Evolutionary conservation across 2,329 filamentous ascomycete species (phyloP).

Genomic region (Pyrenochaeta sp.): DNA sequence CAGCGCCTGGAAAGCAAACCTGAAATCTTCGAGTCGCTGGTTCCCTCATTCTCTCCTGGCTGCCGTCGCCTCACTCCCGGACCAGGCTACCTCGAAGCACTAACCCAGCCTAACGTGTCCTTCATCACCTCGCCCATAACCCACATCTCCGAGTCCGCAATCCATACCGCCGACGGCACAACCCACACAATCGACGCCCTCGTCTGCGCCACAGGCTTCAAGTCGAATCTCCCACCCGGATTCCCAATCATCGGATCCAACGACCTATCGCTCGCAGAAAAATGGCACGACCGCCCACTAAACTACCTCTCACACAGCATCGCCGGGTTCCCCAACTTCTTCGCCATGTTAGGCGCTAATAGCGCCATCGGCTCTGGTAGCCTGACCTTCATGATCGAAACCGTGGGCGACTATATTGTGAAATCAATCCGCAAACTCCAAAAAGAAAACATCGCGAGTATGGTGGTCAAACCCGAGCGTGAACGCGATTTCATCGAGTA

Average conservation of each 20-base stretch:
- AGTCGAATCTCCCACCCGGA: constrained; percentile 47
- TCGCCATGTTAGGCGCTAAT: constrained; percentile 54
- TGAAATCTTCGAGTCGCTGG: constrained; percentile 51
- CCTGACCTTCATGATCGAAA: constrained; percentile 53
- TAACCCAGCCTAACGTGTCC: constrained; percentile 50
- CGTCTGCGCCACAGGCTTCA: constrained; percentile 57
- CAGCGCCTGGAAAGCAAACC: constrained; percentile 46
- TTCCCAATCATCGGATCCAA: constrained; percentile 47
- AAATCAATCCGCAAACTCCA: constrained; percentile 52
- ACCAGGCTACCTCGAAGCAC: constrained; percentile 60
- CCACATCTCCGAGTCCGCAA: constrained; percentile 45
- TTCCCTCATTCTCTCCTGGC: constrained; percentile 54
- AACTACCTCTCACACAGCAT: constrained; percentile 42
- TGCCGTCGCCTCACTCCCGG: constrained; percentile 60
- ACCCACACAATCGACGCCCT: constrained; percentile 52
- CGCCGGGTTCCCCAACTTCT: constrained; percentile 48
- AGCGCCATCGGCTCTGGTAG: constrained; percentile 50
- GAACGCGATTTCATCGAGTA: constrained; percentile 41
- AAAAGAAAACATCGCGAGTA: constrained; percentile 51
- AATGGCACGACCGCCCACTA: constrained; percentile 45
- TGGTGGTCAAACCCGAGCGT: constrained; percentile 37
- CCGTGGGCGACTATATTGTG: constrained; percentile 49
- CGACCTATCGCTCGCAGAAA: constrained; percentile 36
- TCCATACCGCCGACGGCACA: constrained; percentile 51
- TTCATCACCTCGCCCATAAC: constrained; percentile 48